These are phyloP conservation scores for Entomophthora muscae DNA, from an alignment of 371 early-diverging fungal species.

Conservation along the genomic window DNA sequence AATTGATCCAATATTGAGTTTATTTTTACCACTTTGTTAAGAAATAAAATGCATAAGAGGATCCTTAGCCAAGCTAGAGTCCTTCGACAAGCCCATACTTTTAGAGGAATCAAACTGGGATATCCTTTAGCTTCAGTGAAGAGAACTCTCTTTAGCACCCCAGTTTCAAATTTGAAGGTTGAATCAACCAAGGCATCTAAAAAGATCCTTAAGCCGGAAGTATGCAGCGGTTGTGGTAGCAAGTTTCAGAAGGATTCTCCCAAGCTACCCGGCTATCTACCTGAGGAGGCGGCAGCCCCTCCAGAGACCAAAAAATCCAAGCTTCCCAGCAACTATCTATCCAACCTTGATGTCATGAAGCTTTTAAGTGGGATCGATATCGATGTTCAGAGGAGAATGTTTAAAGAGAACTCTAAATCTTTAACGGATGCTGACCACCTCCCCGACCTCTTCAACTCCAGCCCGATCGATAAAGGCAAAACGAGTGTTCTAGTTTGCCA, in stretches of 20 bases:
- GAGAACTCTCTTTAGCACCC: background rate
- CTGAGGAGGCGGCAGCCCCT: background rate
- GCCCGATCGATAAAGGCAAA: background rate
- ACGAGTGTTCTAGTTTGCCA: background rate
- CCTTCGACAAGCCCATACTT: no score
- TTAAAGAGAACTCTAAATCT: background rate
- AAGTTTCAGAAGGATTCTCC: background rate
- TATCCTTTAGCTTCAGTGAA: background rate
- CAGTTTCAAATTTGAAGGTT: background rate
- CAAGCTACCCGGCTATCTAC: background rate
- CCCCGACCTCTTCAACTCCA: background rate
- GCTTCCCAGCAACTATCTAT: background rate
- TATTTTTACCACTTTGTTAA: no score
- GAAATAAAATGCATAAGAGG: no score
- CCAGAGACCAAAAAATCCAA: background rate
- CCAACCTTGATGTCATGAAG: background rate
- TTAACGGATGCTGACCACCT: background rate
- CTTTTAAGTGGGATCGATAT: background rate
- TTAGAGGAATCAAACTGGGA: no score
- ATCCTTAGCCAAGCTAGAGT: background rate
- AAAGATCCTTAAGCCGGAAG: background rate
- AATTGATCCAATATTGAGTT: no score
- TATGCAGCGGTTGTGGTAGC: background rate
- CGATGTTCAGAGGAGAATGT: background rate
- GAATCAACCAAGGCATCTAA: background rate